phyloP scores from a whole-genome alignment of 371 early-diverging fungal genomes.

The Apophysomyces trapeziformis region DNA sequence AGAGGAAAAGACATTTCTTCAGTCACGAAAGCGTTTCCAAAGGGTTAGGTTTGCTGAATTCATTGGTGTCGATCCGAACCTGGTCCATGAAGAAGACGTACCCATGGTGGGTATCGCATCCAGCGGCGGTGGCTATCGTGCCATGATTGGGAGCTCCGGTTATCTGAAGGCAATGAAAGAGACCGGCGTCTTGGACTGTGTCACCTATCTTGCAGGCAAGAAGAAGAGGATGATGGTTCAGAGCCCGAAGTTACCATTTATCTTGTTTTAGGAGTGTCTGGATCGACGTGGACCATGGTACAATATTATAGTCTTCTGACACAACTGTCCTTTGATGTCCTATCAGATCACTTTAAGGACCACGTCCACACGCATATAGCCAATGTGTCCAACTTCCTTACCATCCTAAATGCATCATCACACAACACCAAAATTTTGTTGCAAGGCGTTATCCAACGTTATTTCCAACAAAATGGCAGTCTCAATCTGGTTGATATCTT shows the following conservation, averaged over 20 bases:
- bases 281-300: slow-evolving; percentile 62
- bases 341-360: slow-evolving; percentile 36
- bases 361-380: slow-evolving; percentile 50
- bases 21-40: slow-evolving; percentile 41
- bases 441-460: slow-evolving; percentile 48
- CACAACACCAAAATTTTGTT: slow-evolving; percentile 40
- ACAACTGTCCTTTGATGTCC: slow-evolving; percentile 25
- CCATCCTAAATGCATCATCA: slow-evolving; percentile 31
- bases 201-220: slow-evolving; percentile 62
- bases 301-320: slow-evolving; percentile 41
- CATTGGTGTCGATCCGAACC: slow-evolving; percentile 55
- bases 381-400: slow-evolving; percentile 43
- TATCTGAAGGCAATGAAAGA: slow-evolving; percentile 61
- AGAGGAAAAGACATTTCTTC: slow-evolving; percentile 48
- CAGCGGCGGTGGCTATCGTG: slow-evolving; percentile 77
- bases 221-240: not conserved
- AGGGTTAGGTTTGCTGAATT: slow-evolving; percentile 60
- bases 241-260: slow-evolving; percentile 7
- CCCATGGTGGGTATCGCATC: slow-evolving; percentile 63
- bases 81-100: slow-evolving; percentile 55
- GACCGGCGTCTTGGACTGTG: slow-evolving; percentile 62
- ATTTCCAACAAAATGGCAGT: slow-evolving; percentile 39
- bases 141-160: slow-evolving; percentile 70
- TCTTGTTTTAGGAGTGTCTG: slow-evolving; percentile 42
- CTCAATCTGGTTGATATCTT: slow-evolving; percentile 59